Conservation (phyloP, 2,329 filamentous ascomycete species). For the Fusarium sp. region DNA sequence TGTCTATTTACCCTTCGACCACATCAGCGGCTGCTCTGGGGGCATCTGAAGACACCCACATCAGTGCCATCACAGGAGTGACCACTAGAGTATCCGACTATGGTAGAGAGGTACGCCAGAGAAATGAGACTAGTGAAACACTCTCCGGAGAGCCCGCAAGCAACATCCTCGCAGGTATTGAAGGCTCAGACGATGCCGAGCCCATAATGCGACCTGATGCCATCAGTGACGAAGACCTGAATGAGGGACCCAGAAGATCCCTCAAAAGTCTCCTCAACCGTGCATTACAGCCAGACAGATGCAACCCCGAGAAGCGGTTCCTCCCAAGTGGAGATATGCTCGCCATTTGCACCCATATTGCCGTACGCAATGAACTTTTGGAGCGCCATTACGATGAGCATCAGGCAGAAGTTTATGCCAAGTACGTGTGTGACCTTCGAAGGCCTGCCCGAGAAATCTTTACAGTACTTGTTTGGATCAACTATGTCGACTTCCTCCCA, state of each 20-base stretch:
- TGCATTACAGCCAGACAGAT: background rate
- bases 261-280: background rate
- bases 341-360: background rate
- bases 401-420: background rate
- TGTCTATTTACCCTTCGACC: slow-evolving; percentile 1
- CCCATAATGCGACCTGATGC: background rate
- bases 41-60: background rate
- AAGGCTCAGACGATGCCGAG: background rate
- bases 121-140: background rate
- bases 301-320: background rate
- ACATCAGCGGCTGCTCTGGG: background rate
- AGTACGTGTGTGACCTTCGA: background rate
- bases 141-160: background rate
- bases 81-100: slow-evolving; percentile 2
- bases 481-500: background rate
- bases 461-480: background rate
- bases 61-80: background rate
- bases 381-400: background rate
- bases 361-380: background rate
- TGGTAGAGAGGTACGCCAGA: background rate
- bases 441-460: background rate
- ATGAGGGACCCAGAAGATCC: background rate
- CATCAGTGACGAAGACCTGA: slow-evolving; percentile 1
- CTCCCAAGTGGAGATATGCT: background rate
- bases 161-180: background rate